These are phyloP conservation scores for Aspergillus transmontanensis DNA, from an alignment of 2,329 filamentous ascomycete species.

Conservation along the genomic window DNA sequence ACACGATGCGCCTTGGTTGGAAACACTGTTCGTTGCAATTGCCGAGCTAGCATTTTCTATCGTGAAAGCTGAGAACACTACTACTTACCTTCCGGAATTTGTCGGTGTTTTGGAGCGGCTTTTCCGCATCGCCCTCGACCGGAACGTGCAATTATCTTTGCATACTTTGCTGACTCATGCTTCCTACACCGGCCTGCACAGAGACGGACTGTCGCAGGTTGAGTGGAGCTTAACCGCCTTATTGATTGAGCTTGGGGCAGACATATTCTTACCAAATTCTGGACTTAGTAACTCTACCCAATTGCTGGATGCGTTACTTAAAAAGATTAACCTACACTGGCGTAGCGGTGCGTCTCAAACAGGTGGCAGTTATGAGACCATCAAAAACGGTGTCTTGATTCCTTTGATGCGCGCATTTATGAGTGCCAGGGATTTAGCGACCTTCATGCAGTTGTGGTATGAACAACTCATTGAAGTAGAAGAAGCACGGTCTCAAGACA, in stretches of 20 bases:
- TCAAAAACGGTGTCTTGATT: slow-evolving; percentile 43
- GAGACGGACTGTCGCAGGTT: slow-evolving; percentile 33
- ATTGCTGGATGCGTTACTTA: slow-evolving; percentile 39
- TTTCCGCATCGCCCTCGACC: slow-evolving; percentile 41
- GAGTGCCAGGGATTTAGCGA: slow-evolving; percentile 41
- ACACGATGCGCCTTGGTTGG: slow-evolving; percentile 53
- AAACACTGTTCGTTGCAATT: slow-evolving; percentile 50
- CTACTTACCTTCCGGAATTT: slow-evolving; percentile 32
- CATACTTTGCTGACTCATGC: slow-evolving; percentile 45
- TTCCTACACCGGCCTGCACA: slow-evolving; percentile 43
- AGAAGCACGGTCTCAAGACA: slow-evolving; percentile 29
- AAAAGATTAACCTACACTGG: slow-evolving; percentile 39
- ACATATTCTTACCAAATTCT: slow-evolving; percentile 49
- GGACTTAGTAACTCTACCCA: slow-evolving; percentile 40
- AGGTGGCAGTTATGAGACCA: slow-evolving; percentile 30
- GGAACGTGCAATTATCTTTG: slow-evolving; percentile 43
- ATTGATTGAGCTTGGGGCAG: slow-evolving; percentile 44
- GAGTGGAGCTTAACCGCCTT: slow-evolving; percentile 47
- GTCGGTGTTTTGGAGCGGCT: slow-evolving; percentile 39
- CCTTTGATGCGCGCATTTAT: slow-evolving; percentile 45
- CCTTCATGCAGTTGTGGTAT: slow-evolving; percentile 45
- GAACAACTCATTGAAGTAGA: slow-evolving; percentile 42
- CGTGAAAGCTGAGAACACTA: slow-evolving; percentile 30
- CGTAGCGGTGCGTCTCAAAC: slow-evolving; percentile 21
- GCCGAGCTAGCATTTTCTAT: slow-evolving; percentile 43